A percentile compares a stretch with the other conserved stretches of the same genome.
These are phyloP conservation scores for Podospora fimiseda DNA, from an alignment of 495 filamentous ascomycete genomes.

Conservation along the genomic window DNA sequence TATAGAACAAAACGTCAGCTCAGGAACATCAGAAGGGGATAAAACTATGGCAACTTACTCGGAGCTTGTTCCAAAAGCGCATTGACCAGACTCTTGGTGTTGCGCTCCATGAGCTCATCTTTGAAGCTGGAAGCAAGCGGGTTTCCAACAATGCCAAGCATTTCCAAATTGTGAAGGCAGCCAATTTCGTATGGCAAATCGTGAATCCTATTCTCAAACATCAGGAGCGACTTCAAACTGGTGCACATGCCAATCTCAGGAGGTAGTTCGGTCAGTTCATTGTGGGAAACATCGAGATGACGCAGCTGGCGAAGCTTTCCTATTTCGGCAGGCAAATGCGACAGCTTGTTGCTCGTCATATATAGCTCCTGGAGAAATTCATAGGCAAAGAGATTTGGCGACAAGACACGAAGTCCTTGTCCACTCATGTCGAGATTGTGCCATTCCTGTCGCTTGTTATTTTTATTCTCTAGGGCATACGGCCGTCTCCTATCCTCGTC, in stretches of 20 bases:
- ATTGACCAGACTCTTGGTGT: conserved; percentile 76
- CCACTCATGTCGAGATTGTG: conserved; percentile 86
- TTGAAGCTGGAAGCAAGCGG: conserved; percentile 67
- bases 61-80: conserved; percentile 75
- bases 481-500: conserved; percentile 61
- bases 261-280: conserved; percentile 75
- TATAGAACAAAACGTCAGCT: conserved; percentile 31
- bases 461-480: conserved; percentile 48
- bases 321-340: conserved; percentile 65
- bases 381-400: conserved; percentile 74
- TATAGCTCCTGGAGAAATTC: conserved; percentile 82
- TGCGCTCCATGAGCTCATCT: conserved; percentile 72
- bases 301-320: conserved; percentile 71
- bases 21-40: conserved; percentile 2
- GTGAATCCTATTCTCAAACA: conserved; percentile 85
- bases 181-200: conserved; percentile 81
- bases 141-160: conserved; percentile 89
- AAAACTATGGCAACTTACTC: conserved; percentile 48
- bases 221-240: conserved; percentile 66
- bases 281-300: conserved; percentile 80
- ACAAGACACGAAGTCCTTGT: conserved; percentile 78
- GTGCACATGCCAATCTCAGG: conserved; percentile 95
- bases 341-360: conserved; percentile 83
- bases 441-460: conserved; percentile 74
- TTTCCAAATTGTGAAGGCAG: conserved; percentile 75